Evolutionary conservation across 2,329 filamentous ascomycete species (phyloP), one percentile per base, ranked within the genome.

Genomic region (Fusarium verticillioides): DNA sequence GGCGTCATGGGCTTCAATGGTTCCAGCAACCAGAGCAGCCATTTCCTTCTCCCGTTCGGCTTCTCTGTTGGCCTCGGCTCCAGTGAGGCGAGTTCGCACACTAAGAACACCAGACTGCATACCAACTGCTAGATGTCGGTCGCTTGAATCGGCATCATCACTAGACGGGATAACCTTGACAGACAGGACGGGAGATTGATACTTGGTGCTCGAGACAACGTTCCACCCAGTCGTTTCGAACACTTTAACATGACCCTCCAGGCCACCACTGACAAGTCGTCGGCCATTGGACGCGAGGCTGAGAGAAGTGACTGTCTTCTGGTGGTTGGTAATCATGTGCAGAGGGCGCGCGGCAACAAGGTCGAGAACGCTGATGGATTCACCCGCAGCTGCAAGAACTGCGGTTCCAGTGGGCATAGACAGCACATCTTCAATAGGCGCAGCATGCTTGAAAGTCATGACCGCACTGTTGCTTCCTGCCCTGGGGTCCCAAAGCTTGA

Each of bases 241-340:
- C 43, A 99, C 91, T 84, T 99, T 99, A 84, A 98, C 92, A 83
- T 98, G 96, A 15, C 96, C 97, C 81, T 99, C 96, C 50, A 99
- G 87, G 26, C 92, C 95, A 82, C 95, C 96, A 73, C 92, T 95
- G 60, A 99, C 89, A 63, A 99, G 87, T 57, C 96, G 90, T 57
- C 90, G 90, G 52, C 93, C 94, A 75, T 93, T 90, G 49, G 94
- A 95, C 12, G 95, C 95, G 39, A 97, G 85, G 58, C 92, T 92
- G 61, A 99, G 87, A 12, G 93, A 92, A 0, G 96, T 98, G 68
- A 99, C 95, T 2, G 96, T 97, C 89, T 98, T 99, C 81, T 99
- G 96, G 83, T 99, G 96, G 81, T 97, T 98, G 76, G 92, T 92
- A 72, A 99, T 92, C 79, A 97, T 87, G 76, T 95, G 92, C 65